Conservation (phyloP, 1,139 yeast species). For the Suhomyces choctaworum region DNA sequence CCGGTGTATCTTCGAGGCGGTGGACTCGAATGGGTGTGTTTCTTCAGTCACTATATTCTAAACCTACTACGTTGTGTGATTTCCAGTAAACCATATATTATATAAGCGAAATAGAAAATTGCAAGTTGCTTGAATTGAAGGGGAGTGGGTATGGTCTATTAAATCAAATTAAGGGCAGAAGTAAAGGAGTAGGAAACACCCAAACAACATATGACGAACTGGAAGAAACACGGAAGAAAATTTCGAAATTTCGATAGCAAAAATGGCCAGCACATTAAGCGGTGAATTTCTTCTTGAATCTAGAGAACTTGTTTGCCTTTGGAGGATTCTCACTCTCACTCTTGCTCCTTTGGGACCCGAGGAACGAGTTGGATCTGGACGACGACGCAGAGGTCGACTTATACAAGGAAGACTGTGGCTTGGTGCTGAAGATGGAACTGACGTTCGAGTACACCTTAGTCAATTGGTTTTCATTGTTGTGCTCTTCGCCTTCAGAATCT, state of each 20-base stretch:
- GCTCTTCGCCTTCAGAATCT: constrained; percentile 10
- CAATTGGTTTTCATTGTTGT: constrained; percentile 11
- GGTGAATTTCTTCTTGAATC: constrained; percentile 15
- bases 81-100: too few species aligned
- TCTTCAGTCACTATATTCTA: constrained; percentile 32
- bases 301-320: constrained; percentile 10
- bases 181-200: not conserved
- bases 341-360: not conserved
- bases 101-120: too few species aligned
- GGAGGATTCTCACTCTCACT: constrained; percentile 3
- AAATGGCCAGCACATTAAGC: too few species aligned
- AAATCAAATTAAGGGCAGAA: not conserved
- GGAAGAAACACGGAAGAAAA: too few species aligned
- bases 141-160: not conserved
- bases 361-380: constrained; percentile 5
- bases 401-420: constrained; percentile 6
- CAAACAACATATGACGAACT: not conserved
- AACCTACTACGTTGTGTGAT: too few species aligned
- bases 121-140: not conserved
- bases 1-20: constrained; percentile 54
- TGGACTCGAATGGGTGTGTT: constrained; percentile 41
- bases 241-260: too few species aligned
- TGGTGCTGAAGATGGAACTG: constrained; percentile 25
- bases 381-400: constrained; percentile 4
- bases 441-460: constrained; percentile 22